phyloP scores from a whole-genome alignment of 2,329 filamentous ascomycete species.

The Aciculosporium take region DNA sequence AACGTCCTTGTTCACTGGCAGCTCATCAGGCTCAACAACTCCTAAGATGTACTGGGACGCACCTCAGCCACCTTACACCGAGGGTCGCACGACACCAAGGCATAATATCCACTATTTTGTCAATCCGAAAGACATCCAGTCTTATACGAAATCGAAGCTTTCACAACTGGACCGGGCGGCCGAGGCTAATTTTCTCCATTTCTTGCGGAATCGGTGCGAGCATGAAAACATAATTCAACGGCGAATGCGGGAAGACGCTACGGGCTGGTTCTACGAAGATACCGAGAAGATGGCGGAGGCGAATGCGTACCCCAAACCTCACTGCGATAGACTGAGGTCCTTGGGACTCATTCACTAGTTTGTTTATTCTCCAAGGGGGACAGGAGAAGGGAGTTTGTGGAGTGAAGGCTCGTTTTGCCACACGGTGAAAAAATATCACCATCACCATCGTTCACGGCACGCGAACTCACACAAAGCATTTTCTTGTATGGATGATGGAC shows the following conservation, averaged over 20 bases:
- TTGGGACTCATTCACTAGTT: slow-evolving; percentile 21
- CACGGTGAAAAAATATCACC: too few species aligned
- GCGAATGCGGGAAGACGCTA: slow-evolving; percentile 59
- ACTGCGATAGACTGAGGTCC: slow-evolving; percentile 36
- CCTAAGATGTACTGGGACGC: slow-evolving; percentile 67
- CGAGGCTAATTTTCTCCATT: slow-evolving; percentile 56
- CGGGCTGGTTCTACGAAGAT: slow-evolving; percentile 79
- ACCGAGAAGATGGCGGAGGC: slow-evolving; percentile 65
- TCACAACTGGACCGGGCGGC: slow-evolving; percentile 61
- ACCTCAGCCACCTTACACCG: slow-evolving; percentile 56
- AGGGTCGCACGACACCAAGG: slow-evolving; percentile 54
- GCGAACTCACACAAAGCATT: neutral
- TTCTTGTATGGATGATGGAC: slow-evolving; percentile 1
- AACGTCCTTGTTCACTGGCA: slow-evolving; percentile 59
- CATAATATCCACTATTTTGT: slow-evolving; percentile 74
- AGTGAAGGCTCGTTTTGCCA: too few species aligned
- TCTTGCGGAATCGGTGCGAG: slow-evolving; percentile 58
- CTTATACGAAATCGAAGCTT: slow-evolving; percentile 56
- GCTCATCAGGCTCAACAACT: slow-evolving; percentile 25
- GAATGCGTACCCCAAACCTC: slow-evolving; percentile 33
- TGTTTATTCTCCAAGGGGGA: too few species aligned
- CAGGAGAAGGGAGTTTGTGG: neutral
- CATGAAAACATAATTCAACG: slow-evolving; percentile 52
- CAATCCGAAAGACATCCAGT: slow-evolving; percentile 61
- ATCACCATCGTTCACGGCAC: neutral